A percentile compares a stretch with the other conserved stretches of the same genome.
Conservation (phyloP, 2,329 filamentous ascomycete species). For the Epichloe scottii region DNA sequence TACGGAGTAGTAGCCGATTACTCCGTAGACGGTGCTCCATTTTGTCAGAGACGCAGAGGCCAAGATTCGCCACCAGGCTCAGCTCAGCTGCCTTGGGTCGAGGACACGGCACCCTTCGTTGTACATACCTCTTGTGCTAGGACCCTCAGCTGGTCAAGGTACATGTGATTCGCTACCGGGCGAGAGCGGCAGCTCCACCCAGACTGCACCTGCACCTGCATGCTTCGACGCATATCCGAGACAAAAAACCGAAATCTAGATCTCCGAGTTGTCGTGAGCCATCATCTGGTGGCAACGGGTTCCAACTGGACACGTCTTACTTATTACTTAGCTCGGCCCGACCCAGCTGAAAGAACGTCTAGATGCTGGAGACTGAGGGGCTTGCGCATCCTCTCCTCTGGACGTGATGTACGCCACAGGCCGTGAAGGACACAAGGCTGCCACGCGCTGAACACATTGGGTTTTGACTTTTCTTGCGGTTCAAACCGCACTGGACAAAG, state of each 20-base stretch:
- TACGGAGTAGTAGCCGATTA: too few species aligned
- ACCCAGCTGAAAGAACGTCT: conserved; percentile 8
- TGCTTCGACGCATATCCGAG: neutral
- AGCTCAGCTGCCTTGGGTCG: neutral
- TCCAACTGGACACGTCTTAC: neutral
- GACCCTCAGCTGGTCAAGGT: conserved; percentile 19
- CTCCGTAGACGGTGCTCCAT: too few species aligned
- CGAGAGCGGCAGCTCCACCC: conserved; percentile 8
- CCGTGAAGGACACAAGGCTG: neutral
- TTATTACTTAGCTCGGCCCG: conserved; percentile 6
- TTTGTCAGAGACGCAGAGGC: too few species aligned
- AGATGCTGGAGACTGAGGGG: neutral
- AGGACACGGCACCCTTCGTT: neutral
- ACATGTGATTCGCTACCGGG: conserved; percentile 21
- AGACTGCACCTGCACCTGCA: conserved; percentile 1
- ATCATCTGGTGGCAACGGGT: too few species aligned
- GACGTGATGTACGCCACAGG: neutral
- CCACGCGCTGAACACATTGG: neutral
- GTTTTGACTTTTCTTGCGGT: neutral
- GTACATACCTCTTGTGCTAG: too few species aligned
- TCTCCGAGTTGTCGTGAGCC: too few species aligned
- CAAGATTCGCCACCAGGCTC: neutral
- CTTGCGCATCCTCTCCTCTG: neutral
- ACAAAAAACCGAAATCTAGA: neutral
- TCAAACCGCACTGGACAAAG: neutral